Conservation (phyloP, 495 filamentous ascomycete genomes). For the Aspergillus kassunensis region DNA sequence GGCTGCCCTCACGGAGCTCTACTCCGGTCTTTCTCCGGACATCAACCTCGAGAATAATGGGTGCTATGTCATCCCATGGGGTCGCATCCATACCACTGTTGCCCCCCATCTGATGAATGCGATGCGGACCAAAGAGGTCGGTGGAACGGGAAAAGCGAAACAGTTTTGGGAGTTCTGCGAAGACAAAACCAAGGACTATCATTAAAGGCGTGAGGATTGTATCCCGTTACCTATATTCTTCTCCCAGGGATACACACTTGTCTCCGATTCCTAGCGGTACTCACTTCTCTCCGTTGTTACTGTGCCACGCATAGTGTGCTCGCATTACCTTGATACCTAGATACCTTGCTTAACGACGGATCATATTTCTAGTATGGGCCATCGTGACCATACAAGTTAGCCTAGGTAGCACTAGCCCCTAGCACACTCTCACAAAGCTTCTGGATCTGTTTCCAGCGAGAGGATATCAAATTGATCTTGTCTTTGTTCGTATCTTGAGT, state of each 20-base stretch:
- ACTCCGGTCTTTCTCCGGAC: slow-evolving; percentile 37
- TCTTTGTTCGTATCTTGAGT: slow-evolving; percentile 17
- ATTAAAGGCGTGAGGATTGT: neutral
- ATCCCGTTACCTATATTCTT: neutral
- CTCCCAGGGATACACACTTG: neutral
- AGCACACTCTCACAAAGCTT: slow-evolving; percentile 21
- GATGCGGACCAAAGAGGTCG: slow-evolving; percentile 25
- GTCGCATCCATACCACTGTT: slow-evolving; percentile 23
- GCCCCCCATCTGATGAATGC: slow-evolving; percentile 27
- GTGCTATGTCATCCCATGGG: slow-evolving; percentile 38
- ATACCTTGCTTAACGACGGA: neutral
- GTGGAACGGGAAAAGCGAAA: slow-evolving; percentile 28
- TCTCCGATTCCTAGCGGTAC: too few species aligned
- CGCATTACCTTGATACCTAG: neutral
- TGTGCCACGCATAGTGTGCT: neutral
- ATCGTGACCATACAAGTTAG: neutral
- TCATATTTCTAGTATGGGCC: neutral
- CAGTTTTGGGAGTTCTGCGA: slow-evolving; percentile 39
- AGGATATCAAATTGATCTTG: slow-evolving; percentile 23
- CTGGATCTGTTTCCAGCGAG: slow-evolving; percentile 44
- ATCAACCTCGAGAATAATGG: slow-evolving; percentile 30
- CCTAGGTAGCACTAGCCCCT: neutral
- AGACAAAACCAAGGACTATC: slow-evolving; percentile 15
- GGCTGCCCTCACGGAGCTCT: slow-evolving; percentile 42
- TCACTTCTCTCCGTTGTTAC: neutral